A percentile compares a stretch with the other conserved stretches of the same genome.
Conservation (phyloP, 1,139 yeast genomes). For the Insectozyma bohioensis region DNA sequence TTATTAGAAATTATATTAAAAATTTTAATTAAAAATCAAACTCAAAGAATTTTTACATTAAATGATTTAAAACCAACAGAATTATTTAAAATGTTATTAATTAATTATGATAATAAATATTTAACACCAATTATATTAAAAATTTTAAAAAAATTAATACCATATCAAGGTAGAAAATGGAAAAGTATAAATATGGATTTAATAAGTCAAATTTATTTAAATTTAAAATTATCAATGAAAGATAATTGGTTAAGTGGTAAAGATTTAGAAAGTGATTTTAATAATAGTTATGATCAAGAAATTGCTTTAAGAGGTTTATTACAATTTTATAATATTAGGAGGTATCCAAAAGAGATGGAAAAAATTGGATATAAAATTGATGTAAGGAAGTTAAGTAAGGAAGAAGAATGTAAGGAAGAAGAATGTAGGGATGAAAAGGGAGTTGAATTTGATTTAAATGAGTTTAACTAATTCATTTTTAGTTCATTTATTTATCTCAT, state of each 20-base stretch:
- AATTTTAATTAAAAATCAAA: conserved; percentile 44
- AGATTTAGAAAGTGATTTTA: conserved; percentile 73
- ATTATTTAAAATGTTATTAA: conserved; percentile 39
- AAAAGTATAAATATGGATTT: conserved; percentile 89
- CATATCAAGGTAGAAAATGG: conserved; percentile 95
- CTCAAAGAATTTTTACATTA: conserved; percentile 55
- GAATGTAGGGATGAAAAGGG: no score
- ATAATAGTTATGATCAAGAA: conserved; percentile 83
- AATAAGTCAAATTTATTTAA: conserved; percentile 81
- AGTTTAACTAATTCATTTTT: no score
- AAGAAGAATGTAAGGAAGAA: no score
- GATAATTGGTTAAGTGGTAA: conserved; percentile 91
- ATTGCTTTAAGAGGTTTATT: conserved; percentile 77
- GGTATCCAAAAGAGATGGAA: conserved; percentile 53
- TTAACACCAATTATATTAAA: conserved; percentile 71
- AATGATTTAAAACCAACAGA: conserved; percentile 59
- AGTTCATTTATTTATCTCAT: no score
- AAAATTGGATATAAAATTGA: conserved; percentile 52
- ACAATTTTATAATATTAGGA: conserved; percentile 71
- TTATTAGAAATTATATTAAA: conserved; percentile 45
- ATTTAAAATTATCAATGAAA: conserved; percentile 66
- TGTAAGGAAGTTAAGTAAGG: no score
- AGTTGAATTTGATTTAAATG: no score
- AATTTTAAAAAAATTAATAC: conserved; percentile 75
- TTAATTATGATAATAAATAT: conserved; percentile 58